phyloP scores from a whole-genome alignment of 768 basidiomycete genomes.

The Pulveroboletus sp. region DNA sequence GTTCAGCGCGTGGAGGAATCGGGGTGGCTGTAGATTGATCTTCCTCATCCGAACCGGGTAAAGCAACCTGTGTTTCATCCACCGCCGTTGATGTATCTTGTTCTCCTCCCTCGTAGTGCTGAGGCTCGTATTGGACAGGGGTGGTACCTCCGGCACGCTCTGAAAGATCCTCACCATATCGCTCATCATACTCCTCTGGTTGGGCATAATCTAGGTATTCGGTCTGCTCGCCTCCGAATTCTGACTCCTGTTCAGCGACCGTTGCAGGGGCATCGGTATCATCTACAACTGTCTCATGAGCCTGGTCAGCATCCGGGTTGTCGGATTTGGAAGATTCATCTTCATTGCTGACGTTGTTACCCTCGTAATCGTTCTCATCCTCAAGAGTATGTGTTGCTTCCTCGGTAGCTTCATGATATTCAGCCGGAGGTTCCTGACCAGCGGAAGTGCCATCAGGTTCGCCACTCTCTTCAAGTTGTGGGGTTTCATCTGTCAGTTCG shows the following conservation, averaged over 20 bases:
- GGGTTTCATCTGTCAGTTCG: constrained; percentile 4
- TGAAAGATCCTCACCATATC: constrained; percentile 33
- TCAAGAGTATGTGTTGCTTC: constrained; percentile 16
- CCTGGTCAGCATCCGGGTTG: constrained; percentile 28
- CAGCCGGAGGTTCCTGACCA: constrained; percentile 9
- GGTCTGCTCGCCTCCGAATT: constrained; percentile 31
- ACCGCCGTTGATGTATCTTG: constrained; percentile 16
- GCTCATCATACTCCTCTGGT: constrained; percentile 35
- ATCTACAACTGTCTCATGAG: constrained; percentile 19
- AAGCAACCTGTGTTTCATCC: constrained; percentile 14
- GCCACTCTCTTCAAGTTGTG: constrained; percentile 11
- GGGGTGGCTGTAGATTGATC: constrained; percentile 18
- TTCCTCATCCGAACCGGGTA: constrained; percentile 12
- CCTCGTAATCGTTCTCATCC: constrained; percentile 22
- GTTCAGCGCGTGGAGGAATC: constrained; percentile 1
- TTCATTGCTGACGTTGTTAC: constrained; percentile 15
- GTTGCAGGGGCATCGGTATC: constrained; percentile 22
- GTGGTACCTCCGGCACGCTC: constrained; percentile 25
- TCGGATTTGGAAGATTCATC: constrained; percentile 16
- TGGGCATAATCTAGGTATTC: constrained; percentile 34
- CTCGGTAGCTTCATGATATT: constrained; percentile 17
- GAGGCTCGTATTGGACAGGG: constrained; percentile 14
- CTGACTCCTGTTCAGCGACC: constrained; percentile 6
- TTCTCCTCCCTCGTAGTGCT: constrained; percentile 23
- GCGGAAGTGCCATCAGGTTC: neutral